Percentiles rank a stretch among this genome's conserved stretches.
Conservation (phyloP, 805 yeast species). For the Kockiozyma suomiensis region DNA sequence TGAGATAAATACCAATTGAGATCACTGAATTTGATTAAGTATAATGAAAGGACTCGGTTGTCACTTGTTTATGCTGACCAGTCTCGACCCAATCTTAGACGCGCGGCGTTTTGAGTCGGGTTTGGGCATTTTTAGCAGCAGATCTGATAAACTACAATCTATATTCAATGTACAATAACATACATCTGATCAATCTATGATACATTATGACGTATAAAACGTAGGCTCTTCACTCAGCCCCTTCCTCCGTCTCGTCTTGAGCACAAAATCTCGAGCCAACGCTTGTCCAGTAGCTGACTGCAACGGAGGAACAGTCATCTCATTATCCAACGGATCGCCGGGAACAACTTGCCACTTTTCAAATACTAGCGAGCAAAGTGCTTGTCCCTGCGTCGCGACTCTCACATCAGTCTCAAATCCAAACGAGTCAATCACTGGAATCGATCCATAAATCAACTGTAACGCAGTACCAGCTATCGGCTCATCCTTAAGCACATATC, state of each 20-base stretch:
- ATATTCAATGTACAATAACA: background rate
- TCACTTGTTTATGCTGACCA: no score
- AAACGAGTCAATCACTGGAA: conserved; percentile 88
- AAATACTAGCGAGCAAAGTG: conserved; percentile 67
- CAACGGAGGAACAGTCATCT: conserved; percentile 64
- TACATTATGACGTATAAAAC: conserved; percentile 3
- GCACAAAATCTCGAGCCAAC: conserved; percentile 82
- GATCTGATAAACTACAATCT: background rate
- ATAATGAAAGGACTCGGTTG: no score
- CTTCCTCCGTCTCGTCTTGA: conserved; percentile 86
- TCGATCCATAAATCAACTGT: conserved; percentile 57
- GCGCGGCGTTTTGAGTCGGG: background rate
- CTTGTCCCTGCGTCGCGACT: conserved; percentile 75
- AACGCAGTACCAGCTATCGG: conserved; percentile 77
- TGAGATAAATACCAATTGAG: no score
- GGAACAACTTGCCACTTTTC: conserved; percentile 78
- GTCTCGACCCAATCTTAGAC: no score
- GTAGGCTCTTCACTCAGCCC: conserved; percentile 77
- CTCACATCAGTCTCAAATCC: conserved; percentile 89
- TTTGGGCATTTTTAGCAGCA: no score
- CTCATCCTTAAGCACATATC: conserved; percentile 51
- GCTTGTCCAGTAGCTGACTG: conserved; percentile 71
- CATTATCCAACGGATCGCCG: conserved; percentile 84
- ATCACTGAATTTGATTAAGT: no score
- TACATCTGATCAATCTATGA: no score